Percentiles rank a stretch among this genome's conserved stretches.
Evolutionary conservation across 768 basidiomycete genomes (phyloP).

Genomic region (Tylopilus cervinicoccineus): DNA sequence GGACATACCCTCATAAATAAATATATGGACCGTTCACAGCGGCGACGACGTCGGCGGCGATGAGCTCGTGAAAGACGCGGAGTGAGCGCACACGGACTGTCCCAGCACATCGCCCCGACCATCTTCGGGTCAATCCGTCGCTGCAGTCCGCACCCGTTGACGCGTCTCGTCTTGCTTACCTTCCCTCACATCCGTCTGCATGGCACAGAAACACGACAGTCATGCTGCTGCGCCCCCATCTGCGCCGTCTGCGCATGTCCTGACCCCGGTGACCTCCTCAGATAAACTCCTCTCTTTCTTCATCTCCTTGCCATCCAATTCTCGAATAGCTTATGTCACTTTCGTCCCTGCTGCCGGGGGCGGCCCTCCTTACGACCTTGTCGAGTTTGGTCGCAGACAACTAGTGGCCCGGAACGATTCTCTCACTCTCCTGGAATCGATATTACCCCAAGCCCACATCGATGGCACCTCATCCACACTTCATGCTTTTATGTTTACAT

Average conservation of each 20-base stretch:
- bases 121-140: not conserved
- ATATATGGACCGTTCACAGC: conserved; percentile 3
- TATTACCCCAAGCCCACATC: conserved; percentile 50
- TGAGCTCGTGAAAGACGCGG: conserved; percentile 24
- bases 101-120: conserved; percentile 1
- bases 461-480: conserved; percentile 41
- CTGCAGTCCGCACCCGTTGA: not conserved
- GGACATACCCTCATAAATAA: conserved; percentile 9
- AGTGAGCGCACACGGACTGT: conserved; percentile 10
- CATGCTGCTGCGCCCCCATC: conserved; percentile 14
- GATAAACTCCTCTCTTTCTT: conserved; percentile 45
- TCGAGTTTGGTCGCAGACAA: conserved; percentile 55
- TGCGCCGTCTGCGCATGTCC: conserved; percentile 9
- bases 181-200: conserved; percentile 11
- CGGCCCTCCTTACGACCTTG: conserved; percentile 32
- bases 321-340: conserved; percentile 44
- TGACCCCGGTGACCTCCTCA: conserved; percentile 32
- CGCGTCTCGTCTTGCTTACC: conserved; percentile 5
- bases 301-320: conserved; percentile 41
- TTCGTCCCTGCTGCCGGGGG: conserved; percentile 35
- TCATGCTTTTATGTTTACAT: conserved; percentile 55
- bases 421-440: conserved; percentile 42
- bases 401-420: conserved; percentile 39
- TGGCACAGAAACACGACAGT: conserved; percentile 28
- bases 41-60: conserved; percentile 21